A percentile compares a stretch with the other conserved stretches of the same genome.
phyloP scores from a whole-genome alignment of 257 asterid genomes.

The Solanum okadae region DNA sequence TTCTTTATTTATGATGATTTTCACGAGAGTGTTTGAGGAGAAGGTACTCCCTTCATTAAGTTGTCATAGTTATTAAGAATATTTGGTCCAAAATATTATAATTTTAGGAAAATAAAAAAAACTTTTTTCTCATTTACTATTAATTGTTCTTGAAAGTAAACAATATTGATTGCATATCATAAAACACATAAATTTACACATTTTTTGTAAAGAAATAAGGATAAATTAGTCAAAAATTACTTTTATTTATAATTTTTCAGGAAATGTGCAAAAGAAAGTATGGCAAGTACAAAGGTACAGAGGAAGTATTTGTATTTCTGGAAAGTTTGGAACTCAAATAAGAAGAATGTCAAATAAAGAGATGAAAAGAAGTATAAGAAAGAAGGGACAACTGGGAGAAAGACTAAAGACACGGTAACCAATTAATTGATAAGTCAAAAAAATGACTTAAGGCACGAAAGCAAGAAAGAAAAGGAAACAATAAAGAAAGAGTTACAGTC shows the following conservation, averaged over 20 bases:
- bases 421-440: background rate
- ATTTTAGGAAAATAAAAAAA: background rate
- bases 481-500: background rate
- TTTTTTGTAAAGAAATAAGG: background rate
- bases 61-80: background rate
- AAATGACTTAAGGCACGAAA: background rate
- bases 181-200: background rate
- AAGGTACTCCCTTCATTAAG: background rate
- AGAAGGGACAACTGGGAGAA: background rate
- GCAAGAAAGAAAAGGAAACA: background rate
- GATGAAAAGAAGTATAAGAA: background rate
- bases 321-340: background rate
- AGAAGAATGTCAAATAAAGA: background rate
- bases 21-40: background rate
- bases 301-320: background rate
- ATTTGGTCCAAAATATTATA: background rate
- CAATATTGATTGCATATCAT: background rate
- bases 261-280: background rate
- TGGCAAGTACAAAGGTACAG: background rate
- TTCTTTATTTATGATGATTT: background rate
- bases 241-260: background rate
- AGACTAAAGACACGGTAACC: background rate
- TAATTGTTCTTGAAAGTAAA: background rate
- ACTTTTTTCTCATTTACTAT: background rate
- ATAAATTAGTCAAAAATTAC: background rate